A percentile compares a stretch with the other conserved stretches of the same genome.
phyloP scores from a whole-genome alignment of 2,329 filamentous ascomycete genomes.

The Dactylellina sp. region DNA sequence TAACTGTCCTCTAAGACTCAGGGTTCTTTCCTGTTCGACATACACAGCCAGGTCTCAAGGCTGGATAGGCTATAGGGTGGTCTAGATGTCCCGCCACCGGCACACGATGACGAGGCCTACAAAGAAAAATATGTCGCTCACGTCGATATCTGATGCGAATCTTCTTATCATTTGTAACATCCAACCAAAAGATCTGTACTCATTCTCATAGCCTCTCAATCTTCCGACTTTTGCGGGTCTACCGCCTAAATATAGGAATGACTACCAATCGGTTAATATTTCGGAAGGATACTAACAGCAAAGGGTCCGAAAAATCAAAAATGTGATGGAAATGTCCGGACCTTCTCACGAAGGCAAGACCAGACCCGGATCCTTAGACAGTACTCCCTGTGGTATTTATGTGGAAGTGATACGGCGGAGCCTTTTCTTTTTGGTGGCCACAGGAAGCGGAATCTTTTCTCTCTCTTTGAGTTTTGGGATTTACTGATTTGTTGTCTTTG shows the following conservation, averaged over 20 bases:
- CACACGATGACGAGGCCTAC: constrained; percentile 17
- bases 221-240: too few species aligned
- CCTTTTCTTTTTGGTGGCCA: constrained; percentile 3
- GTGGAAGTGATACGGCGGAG: constrained; percentile 4
- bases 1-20: too few species aligned
- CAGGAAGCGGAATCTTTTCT: constrained; percentile 10
- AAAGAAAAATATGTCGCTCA: background rate
- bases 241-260: constrained; percentile 27
- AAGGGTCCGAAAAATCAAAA: background rate
- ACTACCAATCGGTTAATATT: constrained; percentile 35
- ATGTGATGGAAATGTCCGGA: background rate
- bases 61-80: constrained; percentile 7
- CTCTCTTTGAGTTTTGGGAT: background rate
- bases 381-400: too few species aligned
- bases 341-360: background rate
- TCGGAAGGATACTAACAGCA: constrained; percentile 43
- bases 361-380: too few species aligned
- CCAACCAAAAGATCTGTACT: background rate
- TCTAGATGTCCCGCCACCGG: background rate
- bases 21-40: background rate
- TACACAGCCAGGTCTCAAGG: constrained; percentile 30
- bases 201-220: too few species aligned
- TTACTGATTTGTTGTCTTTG: background rate
- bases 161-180: background rate
- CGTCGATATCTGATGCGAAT: background rate